Conservation (phyloP, 352 stramenopile species). For the Thraustotheca clavata region DNA sequence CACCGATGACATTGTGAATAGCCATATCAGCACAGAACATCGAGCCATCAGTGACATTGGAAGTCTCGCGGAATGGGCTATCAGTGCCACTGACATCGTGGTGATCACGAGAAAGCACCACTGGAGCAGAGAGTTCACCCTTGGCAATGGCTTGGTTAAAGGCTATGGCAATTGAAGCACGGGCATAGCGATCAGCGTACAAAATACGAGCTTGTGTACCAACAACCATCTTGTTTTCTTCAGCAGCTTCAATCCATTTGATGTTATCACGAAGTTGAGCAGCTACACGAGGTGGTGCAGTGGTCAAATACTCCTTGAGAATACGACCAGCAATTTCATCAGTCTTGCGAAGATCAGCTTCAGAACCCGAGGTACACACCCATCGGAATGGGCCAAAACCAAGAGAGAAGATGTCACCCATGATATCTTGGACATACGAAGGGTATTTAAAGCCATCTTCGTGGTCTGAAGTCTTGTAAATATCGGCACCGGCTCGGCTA, state of each 20-base stretch:
- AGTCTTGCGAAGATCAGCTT: slow-evolving; percentile 62
- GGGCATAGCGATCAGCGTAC: slow-evolving; percentile 75
- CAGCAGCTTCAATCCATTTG: slow-evolving; percentile 74
- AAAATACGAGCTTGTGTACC: slow-evolving; percentile 84
- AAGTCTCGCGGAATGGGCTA: slow-evolving; percentile 83
- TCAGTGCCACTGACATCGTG: slow-evolving; percentile 86
- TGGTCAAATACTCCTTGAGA: slow-evolving; percentile 49
- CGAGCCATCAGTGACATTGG: slow-evolving; percentile 80
- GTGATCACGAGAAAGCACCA: slow-evolving; percentile 82
- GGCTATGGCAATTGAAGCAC: slow-evolving; percentile 60
- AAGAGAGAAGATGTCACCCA: slow-evolving; percentile 88
- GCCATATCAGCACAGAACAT: slow-evolving; percentile 86
- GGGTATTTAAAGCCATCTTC: slow-evolving; percentile 78
- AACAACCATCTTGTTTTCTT: slow-evolving; percentile 80
- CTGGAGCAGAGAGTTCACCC: slow-evolving; percentile 53
- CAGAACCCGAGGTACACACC: slow-evolving; percentile 68
- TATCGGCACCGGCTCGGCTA: slow-evolving; percentile 69
- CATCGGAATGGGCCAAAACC: slow-evolving; percentile 86
- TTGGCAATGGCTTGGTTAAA: slow-evolving; percentile 75
- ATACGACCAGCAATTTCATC: slow-evolving; percentile 67
- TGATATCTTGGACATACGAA: slow-evolving; percentile 87
- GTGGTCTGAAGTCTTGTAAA: slow-evolving; percentile 45
- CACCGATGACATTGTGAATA: slow-evolving; percentile 83
- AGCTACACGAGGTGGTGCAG: slow-evolving; percentile 41
- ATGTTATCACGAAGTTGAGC: slow-evolving; percentile 80